Percentiles rank a stretch among this genome's conserved stretches.
phyloP scores from a whole-genome alignment of 495 filamentous ascomycete species.

The Neurospora sp. region DNA sequence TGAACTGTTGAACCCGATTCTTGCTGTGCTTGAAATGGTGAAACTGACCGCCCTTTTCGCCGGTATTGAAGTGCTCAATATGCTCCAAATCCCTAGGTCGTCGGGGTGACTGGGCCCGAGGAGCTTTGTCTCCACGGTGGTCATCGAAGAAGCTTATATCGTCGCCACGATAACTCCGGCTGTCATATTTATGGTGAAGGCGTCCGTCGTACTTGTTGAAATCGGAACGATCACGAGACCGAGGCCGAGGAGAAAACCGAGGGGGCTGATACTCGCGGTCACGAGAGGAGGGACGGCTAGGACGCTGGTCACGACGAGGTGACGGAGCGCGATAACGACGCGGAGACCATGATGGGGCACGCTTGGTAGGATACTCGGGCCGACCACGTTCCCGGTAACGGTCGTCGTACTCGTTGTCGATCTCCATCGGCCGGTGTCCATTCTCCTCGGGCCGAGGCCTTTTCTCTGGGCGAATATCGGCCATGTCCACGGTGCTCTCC shows the following conservation, averaged over 20 bases:
- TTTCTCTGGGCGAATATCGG: not conserved
- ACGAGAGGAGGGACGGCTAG: slow-evolving; percentile 10
- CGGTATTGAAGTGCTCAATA: not conserved
- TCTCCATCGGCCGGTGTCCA: not conserved
- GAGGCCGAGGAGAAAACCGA: slow-evolving; percentile 1
- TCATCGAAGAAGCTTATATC: not conserved
- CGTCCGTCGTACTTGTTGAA: slow-evolving; percentile 11
- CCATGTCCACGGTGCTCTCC: not conserved
- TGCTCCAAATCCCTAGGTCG: not conserved
- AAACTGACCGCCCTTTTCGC: slow-evolving; percentile 10
- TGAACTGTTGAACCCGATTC: not conserved
- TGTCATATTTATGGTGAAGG: slow-evolving; percentile 8
- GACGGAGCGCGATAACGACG: slow-evolving; percentile 7
- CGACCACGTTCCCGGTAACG: not conserved
- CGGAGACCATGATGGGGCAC: slow-evolving; percentile 5
- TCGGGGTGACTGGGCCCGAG: not conserved
- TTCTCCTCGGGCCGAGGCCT: not conserved
- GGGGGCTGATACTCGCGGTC: slow-evolving; percentile 10
- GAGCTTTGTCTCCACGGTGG: not conserved
- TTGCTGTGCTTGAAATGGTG: not conserved
- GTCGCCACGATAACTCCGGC: slow-evolving; percentile 3
- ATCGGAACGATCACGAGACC: slow-evolving; percentile 6
- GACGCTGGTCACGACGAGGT: slow-evolving; percentile 5
- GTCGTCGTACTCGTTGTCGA: not conserved
- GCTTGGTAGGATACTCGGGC: not conserved